Base-by-base conservation (phyloP, 192 early-diverging fungal genomes). In the Coemansia sp. region DNA sequence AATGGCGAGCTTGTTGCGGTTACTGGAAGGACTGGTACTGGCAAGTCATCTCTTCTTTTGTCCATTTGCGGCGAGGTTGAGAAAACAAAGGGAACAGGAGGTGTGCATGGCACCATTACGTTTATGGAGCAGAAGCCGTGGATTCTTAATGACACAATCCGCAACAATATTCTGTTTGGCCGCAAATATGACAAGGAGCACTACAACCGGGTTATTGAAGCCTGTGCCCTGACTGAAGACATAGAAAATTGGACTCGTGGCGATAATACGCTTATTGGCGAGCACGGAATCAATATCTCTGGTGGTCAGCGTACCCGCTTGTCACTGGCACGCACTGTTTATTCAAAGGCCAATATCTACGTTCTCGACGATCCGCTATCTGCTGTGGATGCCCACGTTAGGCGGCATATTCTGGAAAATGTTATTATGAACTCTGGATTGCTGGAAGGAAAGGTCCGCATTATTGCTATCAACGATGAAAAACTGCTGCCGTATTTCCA, bases 21-120 rank as follows among this genome's bases (percentile, higher is more conserved):
- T 2, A 88, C 93, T 18, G 93, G 94, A 13, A 74, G 91, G 0
- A 89, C 91, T 9, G 93, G 92, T 16, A 87, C 89, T 9, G 89
- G 90, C 6, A 92, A 91, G 48, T 80, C 75, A 26, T 86, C 84
- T 39, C 76, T 93, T 65, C 78, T 94, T 8, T 72, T 77, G 0
- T 74, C 89, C 0, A 71, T 92, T 0, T 91, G 93, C 65, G 84
- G 91, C 11, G 96, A 98, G 76, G 95, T 6, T 62, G 51, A 13
- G 93, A 92, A 4, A 72, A 84, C 5, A 92, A 93, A 26, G 26
- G 26, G 26, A 26, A 26, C 26, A 26, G 26, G 26, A 0, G 26
- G 26, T 26, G 26, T 26, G 3, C 75, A 88, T 45, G 93, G 93
- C 0, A 62, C 70, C 15, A 73, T 77, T 42, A 66, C 71, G 18